Conservation (phyloP, 176 grass and related monocot species). For the Saccharum spontaneum region DNA sequence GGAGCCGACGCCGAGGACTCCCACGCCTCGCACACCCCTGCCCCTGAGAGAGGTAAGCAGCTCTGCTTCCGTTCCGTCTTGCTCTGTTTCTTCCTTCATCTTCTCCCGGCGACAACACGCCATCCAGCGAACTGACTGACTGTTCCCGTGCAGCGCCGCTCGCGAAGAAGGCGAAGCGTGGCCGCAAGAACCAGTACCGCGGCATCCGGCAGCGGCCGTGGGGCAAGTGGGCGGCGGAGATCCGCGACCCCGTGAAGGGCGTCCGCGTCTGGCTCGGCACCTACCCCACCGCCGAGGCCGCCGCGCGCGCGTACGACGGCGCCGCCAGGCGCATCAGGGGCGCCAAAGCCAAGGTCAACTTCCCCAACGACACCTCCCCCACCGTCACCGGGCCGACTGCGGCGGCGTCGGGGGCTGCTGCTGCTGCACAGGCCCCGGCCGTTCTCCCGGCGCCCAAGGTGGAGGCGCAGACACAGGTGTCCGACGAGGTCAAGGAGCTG, state of each 20-base stretch:
- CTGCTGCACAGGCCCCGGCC: neutral
- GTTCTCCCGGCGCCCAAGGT: slow-evolving; percentile 30
- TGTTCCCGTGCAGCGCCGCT: slow-evolving; percentile 22
- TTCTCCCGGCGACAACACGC: neutral
- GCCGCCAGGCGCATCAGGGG: slow-evolving; percentile 83
- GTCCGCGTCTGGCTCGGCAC: slow-evolving; percentile 98
- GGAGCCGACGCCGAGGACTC: slow-evolving; percentile 26
- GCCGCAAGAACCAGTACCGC: slow-evolving; percentile 76
- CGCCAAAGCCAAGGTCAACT: slow-evolving; percentile 96
- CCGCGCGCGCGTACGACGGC: slow-evolving; percentile 83
- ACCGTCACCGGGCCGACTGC: too few relatives aligned
- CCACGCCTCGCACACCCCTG: neutral
- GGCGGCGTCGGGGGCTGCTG: too few relatives aligned
- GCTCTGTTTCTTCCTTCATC: neutral
- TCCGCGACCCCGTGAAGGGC: slow-evolving; percentile 87
- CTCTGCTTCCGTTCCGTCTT: neutral
- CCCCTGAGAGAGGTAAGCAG: slow-evolving; percentile 35
- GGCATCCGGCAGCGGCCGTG: slow-evolving; percentile 83
- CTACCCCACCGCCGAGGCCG: slow-evolving; percentile 76
- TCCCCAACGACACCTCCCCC: slow-evolving; percentile 52
- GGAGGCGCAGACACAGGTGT: neutral
- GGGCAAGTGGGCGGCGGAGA: slow-evolving; percentile 92
- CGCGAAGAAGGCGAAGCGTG: slow-evolving; percentile 47
- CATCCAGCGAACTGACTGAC: too few relatives aligned
- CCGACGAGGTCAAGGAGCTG: slow-evolving; percentile 69